phyloP scores from a whole-genome alignment of 2,329 filamentous ascomycete species.

The Cercospora janseana region DNA sequence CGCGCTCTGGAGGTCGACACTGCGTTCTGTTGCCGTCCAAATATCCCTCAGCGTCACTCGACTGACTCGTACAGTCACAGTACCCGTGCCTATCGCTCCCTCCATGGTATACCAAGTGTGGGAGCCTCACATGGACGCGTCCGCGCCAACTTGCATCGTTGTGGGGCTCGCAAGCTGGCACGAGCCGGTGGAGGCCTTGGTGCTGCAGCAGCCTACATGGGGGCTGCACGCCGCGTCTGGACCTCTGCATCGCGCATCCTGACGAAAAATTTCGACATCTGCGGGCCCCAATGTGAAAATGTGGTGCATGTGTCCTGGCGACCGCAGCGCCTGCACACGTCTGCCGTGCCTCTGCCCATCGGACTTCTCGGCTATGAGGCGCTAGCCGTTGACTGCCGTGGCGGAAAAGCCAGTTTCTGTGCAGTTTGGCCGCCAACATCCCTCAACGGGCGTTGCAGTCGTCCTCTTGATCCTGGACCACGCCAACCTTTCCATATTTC shows the following conservation, averaged over 20 bases:
- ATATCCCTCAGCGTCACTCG: not conserved
- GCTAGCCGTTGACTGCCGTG: slow-evolving; percentile 5
- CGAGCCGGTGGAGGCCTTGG: not conserved
- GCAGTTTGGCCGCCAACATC: slow-evolving; percentile 2
- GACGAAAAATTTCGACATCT: slow-evolving; percentile 9
- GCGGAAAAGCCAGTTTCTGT: slow-evolving; percentile 8
- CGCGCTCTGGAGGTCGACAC: no score
- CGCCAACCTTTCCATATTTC: not conserved
- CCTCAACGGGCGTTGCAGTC: not conserved
- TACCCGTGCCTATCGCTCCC: no score
- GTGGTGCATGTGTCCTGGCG: no score
- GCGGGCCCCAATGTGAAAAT: slow-evolving; percentile 10
- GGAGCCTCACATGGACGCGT: no score
- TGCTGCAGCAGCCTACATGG: not conserved
- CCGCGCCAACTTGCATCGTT: no score
- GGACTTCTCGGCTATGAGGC: slow-evolving; percentile 2
- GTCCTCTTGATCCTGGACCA: not conserved
- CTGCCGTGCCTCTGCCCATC: not conserved
- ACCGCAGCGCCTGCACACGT: not conserved
- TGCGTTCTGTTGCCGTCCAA: no score
- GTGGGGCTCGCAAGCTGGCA: no score
- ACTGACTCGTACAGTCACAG: no score
- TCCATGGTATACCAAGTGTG: no score
- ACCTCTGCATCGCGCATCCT: slow-evolving; percentile 2
- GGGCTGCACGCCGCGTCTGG: not conserved